Percentiles rank a stretch among this genome's conserved stretches.
These are phyloP conservation scores for Artemisia annua DNA, from an alignment of 129 eudicot genomes.

Conservation along the genomic window DNA sequence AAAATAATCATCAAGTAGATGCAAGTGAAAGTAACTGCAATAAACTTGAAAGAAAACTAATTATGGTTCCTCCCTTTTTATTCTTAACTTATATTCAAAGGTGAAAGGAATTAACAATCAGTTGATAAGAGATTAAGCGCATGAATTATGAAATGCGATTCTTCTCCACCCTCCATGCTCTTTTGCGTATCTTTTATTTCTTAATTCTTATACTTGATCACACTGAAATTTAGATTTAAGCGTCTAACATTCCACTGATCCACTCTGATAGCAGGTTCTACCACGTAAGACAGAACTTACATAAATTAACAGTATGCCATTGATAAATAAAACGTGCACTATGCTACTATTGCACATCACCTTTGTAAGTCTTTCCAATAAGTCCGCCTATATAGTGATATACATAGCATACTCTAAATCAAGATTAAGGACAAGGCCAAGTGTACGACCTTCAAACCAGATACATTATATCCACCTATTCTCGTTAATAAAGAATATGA, in stretches of 20 bases:
- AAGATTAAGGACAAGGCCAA: too few relatives aligned
- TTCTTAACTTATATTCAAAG: background rate
- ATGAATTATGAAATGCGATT: background rate
- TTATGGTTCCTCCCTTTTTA: background rate
- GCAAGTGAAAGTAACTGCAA: too few relatives aligned
- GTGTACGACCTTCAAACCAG: too few relatives aligned
- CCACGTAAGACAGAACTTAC: background rate
- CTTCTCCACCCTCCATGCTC: slow-evolving; percentile 3
- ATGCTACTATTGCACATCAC: too few relatives aligned
- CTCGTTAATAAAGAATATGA: background rate
- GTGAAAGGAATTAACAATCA: background rate
- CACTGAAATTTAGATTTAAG: background rate
- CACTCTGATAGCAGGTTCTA: background rate
- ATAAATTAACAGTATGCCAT: background rate
- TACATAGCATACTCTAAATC: too few relatives aligned
- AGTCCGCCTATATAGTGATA: too few relatives aligned
- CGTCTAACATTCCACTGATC: background rate
- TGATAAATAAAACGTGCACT: too few relatives aligned
- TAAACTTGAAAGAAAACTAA: too few relatives aligned
- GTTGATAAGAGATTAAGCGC: slow-evolving; percentile 14
- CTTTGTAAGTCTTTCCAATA: too few relatives aligned
- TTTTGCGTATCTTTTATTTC: background rate
- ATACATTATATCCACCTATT: too few relatives aligned
- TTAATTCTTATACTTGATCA: slow-evolving; percentile 5
- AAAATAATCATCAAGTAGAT: too few relatives aligned